Conservation (phyloP, 2,329 filamentous ascomycete genomes). For the Arthrobotrys entomopaga region DNA sequence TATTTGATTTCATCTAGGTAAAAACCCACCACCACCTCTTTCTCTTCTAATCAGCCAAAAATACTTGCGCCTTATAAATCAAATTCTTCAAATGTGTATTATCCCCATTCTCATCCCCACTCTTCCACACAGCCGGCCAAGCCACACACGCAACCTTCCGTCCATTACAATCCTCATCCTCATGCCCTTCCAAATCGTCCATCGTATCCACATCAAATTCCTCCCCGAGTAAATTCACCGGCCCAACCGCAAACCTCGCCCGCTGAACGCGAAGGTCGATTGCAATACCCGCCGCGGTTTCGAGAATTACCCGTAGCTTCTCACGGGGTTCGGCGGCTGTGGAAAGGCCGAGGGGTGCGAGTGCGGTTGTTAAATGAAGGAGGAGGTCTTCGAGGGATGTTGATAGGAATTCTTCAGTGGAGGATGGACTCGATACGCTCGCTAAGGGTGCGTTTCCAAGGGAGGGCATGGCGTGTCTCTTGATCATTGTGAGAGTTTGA, state of each 20-base stretch:
- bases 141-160: conserved; percentile 48
- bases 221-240: conserved; percentile 35
- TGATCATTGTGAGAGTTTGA: conserved; percentile 53
- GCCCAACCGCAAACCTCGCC: conserved; percentile 37
- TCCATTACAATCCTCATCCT: conserved; percentile 49
- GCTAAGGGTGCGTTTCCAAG: conserved; percentile 30
- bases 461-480: conserved; percentile 45
- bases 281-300: conserved; percentile 41
- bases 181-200: conserved; percentile 50
- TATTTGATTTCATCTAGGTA: no score
- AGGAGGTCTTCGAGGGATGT: conserved; percentile 50
- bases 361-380: conserved; percentile 37
- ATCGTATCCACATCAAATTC: conserved; percentile 49
- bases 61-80: conserved; percentile 55
- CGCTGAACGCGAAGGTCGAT: conserved; percentile 50
- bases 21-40: background rate
- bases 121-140: conserved; percentile 55
- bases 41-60: conserved; percentile 31
- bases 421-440: conserved; percentile 19
- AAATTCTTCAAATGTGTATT: conserved; percentile 54
- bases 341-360: conserved; percentile 47
- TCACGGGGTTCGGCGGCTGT: conserved; percentile 47
- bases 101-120: conserved; percentile 52
- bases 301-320: conserved; percentile 44
- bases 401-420: conserved; percentile 38